phyloP scores from a whole-genome alignment of 495 filamentous ascomycete genomes.

The Penicillium pulvis region DNA sequence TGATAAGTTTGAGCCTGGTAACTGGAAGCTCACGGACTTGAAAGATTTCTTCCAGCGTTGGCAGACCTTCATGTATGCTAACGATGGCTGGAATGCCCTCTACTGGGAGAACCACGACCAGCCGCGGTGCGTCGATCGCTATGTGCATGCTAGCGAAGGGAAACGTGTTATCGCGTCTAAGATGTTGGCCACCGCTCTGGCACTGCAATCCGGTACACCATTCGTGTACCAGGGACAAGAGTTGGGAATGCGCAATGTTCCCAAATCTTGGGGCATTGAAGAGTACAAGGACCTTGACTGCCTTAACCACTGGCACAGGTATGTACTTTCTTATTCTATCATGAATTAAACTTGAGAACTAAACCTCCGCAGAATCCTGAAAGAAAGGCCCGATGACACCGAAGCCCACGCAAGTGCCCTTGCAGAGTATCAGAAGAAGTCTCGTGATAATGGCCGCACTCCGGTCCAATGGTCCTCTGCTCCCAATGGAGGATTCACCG shows the following conservation, averaged over 20 bases:
- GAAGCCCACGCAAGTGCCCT: conserved; percentile 36
- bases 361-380: conserved; percentile 31
- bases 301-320: conserved; percentile 62
- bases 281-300: conserved; percentile 75
- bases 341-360: neutral
- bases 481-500: conserved; percentile 54
- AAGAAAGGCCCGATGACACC: conserved; percentile 36
- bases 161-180: conserved; percentile 55
- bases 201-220: conserved; percentile 63
- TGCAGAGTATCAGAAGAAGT: conserved; percentile 52
- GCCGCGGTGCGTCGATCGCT: conserved; percentile 64
- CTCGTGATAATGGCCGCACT: conserved; percentile 58
- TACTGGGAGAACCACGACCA: conserved; percentile 80
- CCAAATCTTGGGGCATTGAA: conserved; percentile 61
- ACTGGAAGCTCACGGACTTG: conserved; percentile 57
- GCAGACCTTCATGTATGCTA: conserved; percentile 70
- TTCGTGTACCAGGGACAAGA: conserved; percentile 81
- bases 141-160: conserved; percentile 49
- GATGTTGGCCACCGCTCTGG: conserved; percentile 62
- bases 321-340: conserved; percentile 5
- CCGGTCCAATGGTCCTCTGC: conserved; percentile 55
- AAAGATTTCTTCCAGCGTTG: conserved; percentile 62
- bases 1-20: conserved; percentile 52
- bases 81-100: conserved; percentile 70
- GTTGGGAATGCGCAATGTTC: conserved; percentile 73